Evolutionary conservation across 2,329 filamentous ascomycete species (phyloP), one percentile per base, ranked within the genome.

Genomic region (Trichoderma koningiopsis): DNA sequence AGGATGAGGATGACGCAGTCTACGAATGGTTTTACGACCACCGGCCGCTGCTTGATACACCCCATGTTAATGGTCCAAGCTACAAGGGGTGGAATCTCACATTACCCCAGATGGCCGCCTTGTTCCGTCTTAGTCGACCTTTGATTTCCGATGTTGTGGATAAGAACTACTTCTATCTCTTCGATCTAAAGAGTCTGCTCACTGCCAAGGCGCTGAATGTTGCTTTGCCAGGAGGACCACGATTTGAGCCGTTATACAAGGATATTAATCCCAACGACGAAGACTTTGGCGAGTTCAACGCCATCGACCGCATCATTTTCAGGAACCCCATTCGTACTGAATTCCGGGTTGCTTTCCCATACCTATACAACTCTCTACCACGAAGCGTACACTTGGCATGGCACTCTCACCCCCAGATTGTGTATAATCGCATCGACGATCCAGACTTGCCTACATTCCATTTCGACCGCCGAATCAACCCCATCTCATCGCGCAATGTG

Each of bases 251-350:
- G 29, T 80, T 99, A 24, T 99, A 97, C 85, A 99, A 99, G 82
- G 96, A 99, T 75, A 94, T 99, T 71, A 94, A 99, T 79, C 96
- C 96, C 2, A 99, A 99, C 75, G 95, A 98, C 74, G 96, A 99
- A 80, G 96, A 99, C 77, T 99, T 99, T 81, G 96, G 96, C 81
- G 96, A 99, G 81, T 99, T 99, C 86, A 99, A 99, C 77, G 96
- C 96, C 40, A 99, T 99, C 75, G 96, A 99, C 77, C 93, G 96
- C 74, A 99, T 99, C 81, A 99, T 99, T 74, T 99, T 99, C 86
- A 92, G 96, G 73, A 91, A 92, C 58, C 94, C 95, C 0, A 96
- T 98, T 73, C 90, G 95, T 74, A 99, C 95, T 10, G 96, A 99
- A 81, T 97, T 96, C 76, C 90, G 95, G 57, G 96, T 99, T 55